These are phyloP conservation scores for Saussurea involucrata DNA, from an alignment of 129 eudicot genomes.

Conservation along the genomic window DNA sequence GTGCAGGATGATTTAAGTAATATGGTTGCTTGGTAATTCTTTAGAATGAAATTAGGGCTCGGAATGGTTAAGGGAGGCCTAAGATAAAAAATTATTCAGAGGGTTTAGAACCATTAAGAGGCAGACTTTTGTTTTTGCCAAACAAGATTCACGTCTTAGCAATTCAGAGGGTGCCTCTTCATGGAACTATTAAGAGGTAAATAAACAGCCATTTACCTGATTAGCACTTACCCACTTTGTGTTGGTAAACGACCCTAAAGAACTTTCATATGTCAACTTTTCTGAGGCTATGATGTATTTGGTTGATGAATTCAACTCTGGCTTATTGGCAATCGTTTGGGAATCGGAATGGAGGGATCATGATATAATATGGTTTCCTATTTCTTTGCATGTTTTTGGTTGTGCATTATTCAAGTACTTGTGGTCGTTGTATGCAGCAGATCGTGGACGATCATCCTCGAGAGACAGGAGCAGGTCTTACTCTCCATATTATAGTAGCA, in stretches of 20 bases:
- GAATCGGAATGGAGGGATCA: neutral
- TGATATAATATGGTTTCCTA: neutral
- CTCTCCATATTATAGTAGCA: slow-evolving; percentile 38
- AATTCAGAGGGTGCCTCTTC: too few relatives aligned
- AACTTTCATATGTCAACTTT: neutral
- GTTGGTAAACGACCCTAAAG: neutral
- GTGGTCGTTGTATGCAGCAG: neutral
- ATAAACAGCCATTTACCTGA: too few relatives aligned
- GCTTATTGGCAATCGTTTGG: neutral
- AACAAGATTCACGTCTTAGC: too few relatives aligned
- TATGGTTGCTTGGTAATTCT: too few relatives aligned
- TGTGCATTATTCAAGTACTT: slow-evolving; percentile 6
- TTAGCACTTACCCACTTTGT: neutral
- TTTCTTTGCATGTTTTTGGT: neutral
- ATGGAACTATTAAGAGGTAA: too few relatives aligned
- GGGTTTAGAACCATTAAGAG: too few relatives aligned
- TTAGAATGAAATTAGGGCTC: too few relatives aligned
- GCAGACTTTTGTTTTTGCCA: too few relatives aligned
- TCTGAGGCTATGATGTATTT: neutral
- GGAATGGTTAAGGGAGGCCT: too few relatives aligned
- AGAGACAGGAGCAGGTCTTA: slow-evolving; percentile 45
- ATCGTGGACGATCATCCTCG: neutral
- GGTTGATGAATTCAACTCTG: too few relatives aligned
- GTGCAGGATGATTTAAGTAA: too few relatives aligned
- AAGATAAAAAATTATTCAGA: too few relatives aligned